Evolutionary conservation across 768 basidiomycete species (phyloP), one percentile per base, ranked within the genome.

Genomic region (Kwoniella europaea): DNA sequence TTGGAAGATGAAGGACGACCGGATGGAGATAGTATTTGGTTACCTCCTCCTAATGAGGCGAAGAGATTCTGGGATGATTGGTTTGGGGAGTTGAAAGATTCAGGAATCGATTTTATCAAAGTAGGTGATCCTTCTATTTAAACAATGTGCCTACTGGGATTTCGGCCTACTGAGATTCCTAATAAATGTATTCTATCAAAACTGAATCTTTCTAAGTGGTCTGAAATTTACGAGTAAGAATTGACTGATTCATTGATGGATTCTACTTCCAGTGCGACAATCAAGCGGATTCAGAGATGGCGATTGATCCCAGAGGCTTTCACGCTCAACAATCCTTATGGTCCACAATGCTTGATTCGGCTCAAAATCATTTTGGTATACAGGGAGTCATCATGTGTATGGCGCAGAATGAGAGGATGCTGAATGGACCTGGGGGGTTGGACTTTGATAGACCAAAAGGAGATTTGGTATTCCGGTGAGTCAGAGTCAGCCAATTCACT

Each of bases 351-450:
- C 64, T 75, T 22, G 63, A 41, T 18, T 77, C 77, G 0, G 72
- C 68, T 9, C 69, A 68, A 13, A 63, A 74, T 35, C 71, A 74
- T 10, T 80, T 63, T 60, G 77, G 76, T 13, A 43, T 62, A 2
- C 24, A 27, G 5, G 75, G 72, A 12, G 55, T 79, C 22, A 74
- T 80, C 66, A 75, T 77, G 71, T 80, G 79, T 66, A 80, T 80
- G 79, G 65, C 72, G 20, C 77, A 80, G 56, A 76, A 76, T 22
- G 77, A 80, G 46, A 67, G 77, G 50, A 78, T 80, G 77, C 59
- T 72, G 50, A 77, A 77, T 61, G 79, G 79, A 29, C 70, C 76
- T 10, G 75, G 73, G 2, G 79, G 74, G 12, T 56, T 80, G 20
- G 72, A 72, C 54, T 63, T 78, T 27, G 71, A 58, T 54, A 58